phyloP scores from a whole-genome alignment of 2,329 filamentous ascomycete species.

The Hirsutella rhossiliensis region DNA sequence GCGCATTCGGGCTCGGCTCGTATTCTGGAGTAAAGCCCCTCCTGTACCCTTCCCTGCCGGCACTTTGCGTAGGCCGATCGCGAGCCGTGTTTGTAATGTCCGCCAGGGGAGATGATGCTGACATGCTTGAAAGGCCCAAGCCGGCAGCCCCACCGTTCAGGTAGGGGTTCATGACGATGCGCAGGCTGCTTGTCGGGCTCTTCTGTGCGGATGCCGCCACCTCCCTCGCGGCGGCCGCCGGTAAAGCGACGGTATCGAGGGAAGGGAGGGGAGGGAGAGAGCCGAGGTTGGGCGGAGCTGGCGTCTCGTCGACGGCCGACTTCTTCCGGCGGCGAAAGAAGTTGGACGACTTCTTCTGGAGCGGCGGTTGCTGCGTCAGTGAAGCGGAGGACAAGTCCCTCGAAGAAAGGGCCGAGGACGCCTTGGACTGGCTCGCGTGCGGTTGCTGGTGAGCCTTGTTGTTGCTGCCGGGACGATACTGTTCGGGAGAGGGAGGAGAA shows the following conservation, averaged over 20 bases:
- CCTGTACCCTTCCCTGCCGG: slow-evolving; percentile 22
- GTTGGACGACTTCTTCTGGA: slow-evolving; percentile 86
- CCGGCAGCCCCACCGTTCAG: slow-evolving; percentile 26
- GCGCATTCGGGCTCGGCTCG: slow-evolving; percentile 57
- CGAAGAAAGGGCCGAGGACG: slow-evolving; percentile 34
- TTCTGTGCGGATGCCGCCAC: slow-evolving; percentile 18
- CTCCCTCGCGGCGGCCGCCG: slow-evolving; percentile 12
- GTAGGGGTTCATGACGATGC: slow-evolving; percentile 81
- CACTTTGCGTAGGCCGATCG: slow-evolving; percentile 11
- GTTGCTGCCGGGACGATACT: slow-evolving; percentile 16
- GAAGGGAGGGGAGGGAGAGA: slow-evolving; percentile 27
- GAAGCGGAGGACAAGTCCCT: slow-evolving; percentile 31
- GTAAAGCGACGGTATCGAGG: slow-evolving; percentile 20
- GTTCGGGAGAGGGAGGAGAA: slow-evolving; percentile 19
- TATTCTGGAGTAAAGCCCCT: slow-evolving; percentile 66
- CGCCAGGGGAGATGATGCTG: slow-evolving; percentile 7
- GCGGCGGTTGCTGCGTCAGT: slow-evolving; percentile 34
- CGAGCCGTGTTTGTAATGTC: slow-evolving; percentile 13
- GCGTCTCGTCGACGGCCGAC: slow-evolving; percentile 61
- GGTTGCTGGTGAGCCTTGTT: slow-evolving; percentile 29
- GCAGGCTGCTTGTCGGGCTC: slow-evolving; percentile 68
- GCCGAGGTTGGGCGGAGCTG: slow-evolving; percentile 42
- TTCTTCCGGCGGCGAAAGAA: slow-evolving; percentile 94
- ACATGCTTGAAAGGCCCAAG: slow-evolving; percentile 13
- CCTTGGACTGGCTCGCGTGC: slow-evolving; percentile 21